Base-by-base conservation (phyloP, 2,329 filamentous ascomycete species). In the Neocatenulostroma microsporum region DNA sequence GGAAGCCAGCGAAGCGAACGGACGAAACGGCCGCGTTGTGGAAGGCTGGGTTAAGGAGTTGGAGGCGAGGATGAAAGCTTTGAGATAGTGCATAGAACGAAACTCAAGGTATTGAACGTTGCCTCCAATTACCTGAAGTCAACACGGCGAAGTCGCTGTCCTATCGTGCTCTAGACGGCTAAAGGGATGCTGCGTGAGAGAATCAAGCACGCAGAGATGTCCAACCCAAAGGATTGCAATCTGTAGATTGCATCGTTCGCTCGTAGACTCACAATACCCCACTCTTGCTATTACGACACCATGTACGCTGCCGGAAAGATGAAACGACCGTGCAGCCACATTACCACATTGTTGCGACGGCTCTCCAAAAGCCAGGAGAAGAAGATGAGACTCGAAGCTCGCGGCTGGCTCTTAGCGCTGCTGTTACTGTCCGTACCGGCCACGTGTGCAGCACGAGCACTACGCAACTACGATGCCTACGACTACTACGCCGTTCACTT, bases 401-500 rank as follows among this genome's bases (percentile, higher is more conserved):
- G n/a, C n/a, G 13, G 13, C 14, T 35, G 23, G 33, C 14, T 28
- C 19, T 21, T 21, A 11, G 18, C 30, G 11, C 18, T 21, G 4
- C 20, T n/a, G n/a, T n/a, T n/a, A n/a, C n/a, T 34, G 4, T 20
- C 31, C 21, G 9, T 37, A 13, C 13, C 18, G 12, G 25, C 32
- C 6, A 18, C 28, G 14, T 26, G 18, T 17, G 27, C 24, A 24
- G 37, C 40, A 17, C 24, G 23, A 30, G 32, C 37, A 14, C 29
- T 18, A 32, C 20, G 55, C 27, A 49, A 60, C 39, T 84, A 93
- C 68, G 74, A 82, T 33, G 71, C 74, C 25, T 78, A 87, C 62
- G 89, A 98, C 62, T 96, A 94, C 66, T 95, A 96, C 60, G 87
- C 93, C 46, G 71, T 98, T 30, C 84, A 95, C 48, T 74, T 98